Conservation (phyloP, 495 filamentous ascomycete species). For the Hypoxylon cercidicola region DNA sequence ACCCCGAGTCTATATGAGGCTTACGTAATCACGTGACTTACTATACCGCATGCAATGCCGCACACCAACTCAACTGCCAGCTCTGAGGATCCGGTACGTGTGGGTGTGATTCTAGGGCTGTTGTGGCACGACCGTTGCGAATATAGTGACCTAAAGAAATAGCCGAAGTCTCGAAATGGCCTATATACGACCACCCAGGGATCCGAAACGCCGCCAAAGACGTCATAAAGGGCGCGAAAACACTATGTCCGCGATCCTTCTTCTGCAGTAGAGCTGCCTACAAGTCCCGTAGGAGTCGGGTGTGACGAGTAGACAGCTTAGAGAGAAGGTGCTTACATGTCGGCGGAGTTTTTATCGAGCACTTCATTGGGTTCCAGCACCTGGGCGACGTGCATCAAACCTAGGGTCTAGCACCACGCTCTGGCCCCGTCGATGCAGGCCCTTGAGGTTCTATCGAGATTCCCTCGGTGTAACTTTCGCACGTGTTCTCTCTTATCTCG, state of each 20-base stretch:
- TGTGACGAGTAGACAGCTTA: background rate
- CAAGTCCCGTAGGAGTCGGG: slow-evolving; percentile 3
- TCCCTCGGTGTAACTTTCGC: slow-evolving; percentile 30
- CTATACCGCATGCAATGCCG: slow-evolving; percentile 1
- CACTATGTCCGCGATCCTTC: slow-evolving; percentile 11
- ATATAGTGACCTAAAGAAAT: background rate
- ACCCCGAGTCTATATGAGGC: slow-evolving; percentile 1
- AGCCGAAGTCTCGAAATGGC: background rate
- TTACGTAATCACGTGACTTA: slow-evolving; percentile 16
- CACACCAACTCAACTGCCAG: slow-evolving; percentile 4
- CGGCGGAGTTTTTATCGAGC: slow-evolving; percentile 35
- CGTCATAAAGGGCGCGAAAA: slow-evolving; percentile 9
- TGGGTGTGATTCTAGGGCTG: background rate
- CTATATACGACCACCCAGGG: background rate
- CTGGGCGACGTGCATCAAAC: background rate
- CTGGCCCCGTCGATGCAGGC: background rate
- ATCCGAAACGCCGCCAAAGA: slow-evolving; percentile 8
- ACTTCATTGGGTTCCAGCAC: slow-evolving; percentile 26
- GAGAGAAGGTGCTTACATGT: slow-evolving; percentile 17
- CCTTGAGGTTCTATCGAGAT: slow-evolving; percentile 6
- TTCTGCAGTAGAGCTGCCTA: background rate
- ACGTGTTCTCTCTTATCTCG: slow-evolving; percentile 24
- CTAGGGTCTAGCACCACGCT: slow-evolving; percentile 3
- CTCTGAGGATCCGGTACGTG: background rate
- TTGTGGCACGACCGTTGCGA: background rate